These are phyloP conservation scores for Leccinellum albellum DNA, from an alignment of 768 basidiomycete genomes.

Conservation along the genomic window DNA sequence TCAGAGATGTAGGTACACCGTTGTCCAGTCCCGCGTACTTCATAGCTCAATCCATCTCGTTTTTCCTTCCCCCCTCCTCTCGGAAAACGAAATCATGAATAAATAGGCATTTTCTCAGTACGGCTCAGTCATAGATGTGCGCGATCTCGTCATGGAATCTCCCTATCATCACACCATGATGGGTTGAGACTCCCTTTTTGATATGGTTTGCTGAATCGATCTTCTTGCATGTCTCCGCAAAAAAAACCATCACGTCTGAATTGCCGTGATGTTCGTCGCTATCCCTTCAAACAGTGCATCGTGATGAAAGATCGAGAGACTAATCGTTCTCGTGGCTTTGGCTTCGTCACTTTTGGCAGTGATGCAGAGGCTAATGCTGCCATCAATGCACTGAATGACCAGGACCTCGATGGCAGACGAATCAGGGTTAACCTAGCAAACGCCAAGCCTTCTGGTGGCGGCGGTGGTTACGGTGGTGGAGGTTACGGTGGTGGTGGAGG, in stretches of 20 bases:
- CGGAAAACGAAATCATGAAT: background rate
- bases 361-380: conserved; percentile 41
- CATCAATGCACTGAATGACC: conserved; percentile 44
- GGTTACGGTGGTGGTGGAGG: conserved; percentile 1
- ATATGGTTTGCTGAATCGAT: conserved; percentile 25
- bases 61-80: conserved; percentile 5
- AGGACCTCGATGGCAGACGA: conserved; percentile 52
- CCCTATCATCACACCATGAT: conserved; percentile 29
- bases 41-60: conserved; percentile 7
- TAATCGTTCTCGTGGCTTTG: conserved; percentile 55
- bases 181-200: conserved; percentile 25
- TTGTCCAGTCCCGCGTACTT: background rate
- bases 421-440: conserved; percentile 48
- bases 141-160: conserved; percentile 34
- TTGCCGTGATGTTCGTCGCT: conserved; percentile 3
- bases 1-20: conserved; percentile 21
- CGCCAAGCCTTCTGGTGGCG: conserved; percentile 27
- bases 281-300: conserved; percentile 24
- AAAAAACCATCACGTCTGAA: conserved; percentile 4
- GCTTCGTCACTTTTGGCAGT: conserved; percentile 44
- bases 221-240: conserved; percentile 21
- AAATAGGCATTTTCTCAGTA: conserved; percentile 40
- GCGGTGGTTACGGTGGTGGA: conserved; percentile 9
- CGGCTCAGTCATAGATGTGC: conserved; percentile 49
- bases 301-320: conserved; percentile 52